phyloP scores from a whole-genome alignment of 1,139 yeast genomes.

The Saccharomyces hybrid region DNA sequence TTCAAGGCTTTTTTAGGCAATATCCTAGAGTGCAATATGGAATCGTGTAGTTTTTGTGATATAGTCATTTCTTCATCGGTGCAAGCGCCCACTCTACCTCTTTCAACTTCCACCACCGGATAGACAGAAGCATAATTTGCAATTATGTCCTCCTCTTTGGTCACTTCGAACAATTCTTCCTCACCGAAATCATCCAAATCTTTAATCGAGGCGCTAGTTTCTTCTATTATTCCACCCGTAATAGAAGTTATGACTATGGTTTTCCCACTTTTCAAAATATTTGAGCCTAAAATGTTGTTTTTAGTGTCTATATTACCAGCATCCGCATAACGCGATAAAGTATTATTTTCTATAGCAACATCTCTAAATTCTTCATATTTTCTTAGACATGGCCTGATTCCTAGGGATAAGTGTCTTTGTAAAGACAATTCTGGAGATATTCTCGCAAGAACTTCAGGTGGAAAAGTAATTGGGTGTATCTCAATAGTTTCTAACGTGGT shows the following conservation, averaged over 20 bases:
- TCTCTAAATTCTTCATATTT: conserved; percentile 65
- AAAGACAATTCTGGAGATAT: conserved; percentile 80
- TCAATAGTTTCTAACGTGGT: conserved; percentile 17
- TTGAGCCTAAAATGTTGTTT: conserved; percentile 53
- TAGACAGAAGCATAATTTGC: conserved; percentile 42
- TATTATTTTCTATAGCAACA: conserved; percentile 40
- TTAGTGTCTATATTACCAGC: conserved; percentile 14
- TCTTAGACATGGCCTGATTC: conserved; percentile 67
- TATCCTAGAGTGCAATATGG: conserved; percentile 47
- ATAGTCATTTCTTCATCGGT: conserved; percentile 84
- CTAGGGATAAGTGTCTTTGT: conserved; percentile 65
- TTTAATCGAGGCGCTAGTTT: conserved; percentile 33
- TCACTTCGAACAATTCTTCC: conserved; percentile 34
- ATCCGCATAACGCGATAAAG: conserved; percentile 35
- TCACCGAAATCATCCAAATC: conserved; percentile 32
- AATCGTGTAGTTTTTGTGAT: conserved; percentile 61
- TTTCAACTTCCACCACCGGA: conserved; percentile 73
- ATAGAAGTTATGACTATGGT: conserved; percentile 71
- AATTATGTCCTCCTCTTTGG: conserved; percentile 18
- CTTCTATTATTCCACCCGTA: conserved; percentile 61
- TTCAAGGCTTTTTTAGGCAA: conserved; percentile 41
- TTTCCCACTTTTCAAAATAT: conserved; percentile 65
- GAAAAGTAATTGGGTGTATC: conserved; percentile 38
- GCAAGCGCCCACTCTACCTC: conserved; percentile 77
- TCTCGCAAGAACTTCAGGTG: conserved; percentile 76